These are phyloP conservation scores for Coemansia sp. DNA, from an alignment of 192 early-diverging fungal species.

Conservation along the genomic window DNA sequence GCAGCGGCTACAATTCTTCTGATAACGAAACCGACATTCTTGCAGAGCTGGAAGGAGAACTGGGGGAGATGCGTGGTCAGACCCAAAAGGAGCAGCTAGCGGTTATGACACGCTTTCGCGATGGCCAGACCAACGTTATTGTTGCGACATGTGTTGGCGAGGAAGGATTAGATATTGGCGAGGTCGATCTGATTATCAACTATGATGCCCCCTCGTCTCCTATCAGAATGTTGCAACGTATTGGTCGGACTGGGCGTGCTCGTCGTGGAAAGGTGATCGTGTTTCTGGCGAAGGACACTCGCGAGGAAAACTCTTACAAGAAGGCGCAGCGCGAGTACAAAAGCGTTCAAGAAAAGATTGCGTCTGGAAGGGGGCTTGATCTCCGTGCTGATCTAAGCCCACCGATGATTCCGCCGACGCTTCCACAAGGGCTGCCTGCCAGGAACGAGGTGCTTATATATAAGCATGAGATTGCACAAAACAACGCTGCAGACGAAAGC, in stretches of 20 bases:
- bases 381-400: conserved; percentile 46
- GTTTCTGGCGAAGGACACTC: conserved; percentile 50
- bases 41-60: conserved; percentile 19
- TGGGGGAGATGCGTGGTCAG: conserved; percentile 64
- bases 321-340: conserved; percentile 55
- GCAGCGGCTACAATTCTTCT: background rate
- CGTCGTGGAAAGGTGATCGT: conserved; percentile 52
- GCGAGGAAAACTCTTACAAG: conserved; percentile 52
- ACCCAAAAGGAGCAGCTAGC: conserved; percentile 85
- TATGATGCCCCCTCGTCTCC: conserved; percentile 67
- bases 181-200: conserved; percentile 91
- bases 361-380: conserved; percentile 36
- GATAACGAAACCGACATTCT: conserved; percentile 13
- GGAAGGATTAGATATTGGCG: conserved; percentile 96
- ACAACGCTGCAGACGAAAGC: background rate
- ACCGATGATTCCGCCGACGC: conserved; percentile 46
- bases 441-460: conserved; percentile 30
- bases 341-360: conserved; percentile 45
- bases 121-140: conserved; percentile 79
- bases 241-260: conserved; percentile 53
- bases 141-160: conserved; percentile 93
- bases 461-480: conserved; percentile 24
- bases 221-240: conserved; percentile 52
- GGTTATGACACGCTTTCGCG: conserved; percentile 73
- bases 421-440: conserved; percentile 29